A percentile compares a stretch with the other conserved stretches of the same genome.
Evolutionary conservation across 257 asterid genomes (phyloP).

Genomic region (Solanum rostratum): DNA sequence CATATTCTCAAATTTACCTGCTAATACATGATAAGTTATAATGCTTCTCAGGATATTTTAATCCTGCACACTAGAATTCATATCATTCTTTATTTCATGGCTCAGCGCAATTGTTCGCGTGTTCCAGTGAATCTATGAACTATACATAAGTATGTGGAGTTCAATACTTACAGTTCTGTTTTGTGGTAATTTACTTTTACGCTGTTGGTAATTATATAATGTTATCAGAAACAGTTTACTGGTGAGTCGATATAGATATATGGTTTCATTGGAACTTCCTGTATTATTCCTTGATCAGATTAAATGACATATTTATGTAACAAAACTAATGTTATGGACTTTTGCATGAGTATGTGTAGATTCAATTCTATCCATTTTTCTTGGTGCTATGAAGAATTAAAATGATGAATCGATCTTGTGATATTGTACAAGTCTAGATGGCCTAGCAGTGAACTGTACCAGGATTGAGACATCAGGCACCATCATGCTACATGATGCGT

Average conservation of each 20-base stretch:
- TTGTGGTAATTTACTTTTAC: neutral
- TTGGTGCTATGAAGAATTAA: neutral
- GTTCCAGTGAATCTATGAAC: neutral
- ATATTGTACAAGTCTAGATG: neutral
- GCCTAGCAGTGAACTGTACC: neutral
- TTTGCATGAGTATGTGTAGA: neutral
- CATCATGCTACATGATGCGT: neutral
- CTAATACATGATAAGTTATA: neutral
- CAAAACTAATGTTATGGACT: neutral
- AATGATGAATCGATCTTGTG: neutral
- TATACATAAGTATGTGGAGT: neutral
- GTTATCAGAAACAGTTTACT: neutral
- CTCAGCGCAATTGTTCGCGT: neutral
- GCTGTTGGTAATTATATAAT: neutral
- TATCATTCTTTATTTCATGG: neutral
- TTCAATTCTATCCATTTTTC: neutral
- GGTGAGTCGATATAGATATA: neutral
- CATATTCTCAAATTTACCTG: neutral
- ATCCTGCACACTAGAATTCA: neutral
- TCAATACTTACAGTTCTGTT: neutral
- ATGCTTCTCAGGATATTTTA: neutral
- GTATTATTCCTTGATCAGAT: neutral
- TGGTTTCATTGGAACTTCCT: neutral
- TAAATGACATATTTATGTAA: neutral
- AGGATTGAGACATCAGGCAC: neutral